These are phyloP conservation scores for Quercus tomentella DNA, from an alignment of 331 rosid genomes.

Conservation along the genomic window DNA sequence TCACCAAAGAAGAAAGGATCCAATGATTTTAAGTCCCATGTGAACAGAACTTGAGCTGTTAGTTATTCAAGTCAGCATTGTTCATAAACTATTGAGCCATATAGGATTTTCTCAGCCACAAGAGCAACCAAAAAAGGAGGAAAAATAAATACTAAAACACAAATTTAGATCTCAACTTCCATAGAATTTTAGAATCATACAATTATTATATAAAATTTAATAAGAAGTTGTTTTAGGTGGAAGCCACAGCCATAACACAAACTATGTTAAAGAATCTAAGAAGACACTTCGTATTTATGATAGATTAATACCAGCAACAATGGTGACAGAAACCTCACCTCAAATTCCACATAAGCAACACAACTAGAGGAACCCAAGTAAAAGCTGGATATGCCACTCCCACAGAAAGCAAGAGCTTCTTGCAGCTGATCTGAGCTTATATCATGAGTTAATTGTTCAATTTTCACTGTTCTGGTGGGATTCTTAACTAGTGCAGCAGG, in stretches of 20 bases:
- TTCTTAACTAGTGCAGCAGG: constrained; percentile 5
- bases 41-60: no score
- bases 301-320: neutral
- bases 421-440: constrained; percentile 20
- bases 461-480: constrained; percentile 20
- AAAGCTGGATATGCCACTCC: constrained; percentile 15
- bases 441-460: constrained; percentile 6
- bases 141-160: no score
- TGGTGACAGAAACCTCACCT: constrained; percentile 10
- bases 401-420: constrained; percentile 17
- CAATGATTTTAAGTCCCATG: no score
- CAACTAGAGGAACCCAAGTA: constrained; percentile 16
- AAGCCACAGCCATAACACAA: neutral
- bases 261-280: neutral
- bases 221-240: neutral
- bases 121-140: no score
- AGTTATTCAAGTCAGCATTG: no score
- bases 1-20: no score
- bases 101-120: no score
- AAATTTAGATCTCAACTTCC: no score
- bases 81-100: no score
- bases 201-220: neutral
- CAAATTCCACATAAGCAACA: constrained; percentile 24
- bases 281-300: neutral
- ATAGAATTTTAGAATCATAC: neutral